Evolutionary conservation across 2,329 filamentous ascomycete species (phyloP), one percentile per base, ranked within the genome.

Genomic region (Monascus ruber): DNA sequence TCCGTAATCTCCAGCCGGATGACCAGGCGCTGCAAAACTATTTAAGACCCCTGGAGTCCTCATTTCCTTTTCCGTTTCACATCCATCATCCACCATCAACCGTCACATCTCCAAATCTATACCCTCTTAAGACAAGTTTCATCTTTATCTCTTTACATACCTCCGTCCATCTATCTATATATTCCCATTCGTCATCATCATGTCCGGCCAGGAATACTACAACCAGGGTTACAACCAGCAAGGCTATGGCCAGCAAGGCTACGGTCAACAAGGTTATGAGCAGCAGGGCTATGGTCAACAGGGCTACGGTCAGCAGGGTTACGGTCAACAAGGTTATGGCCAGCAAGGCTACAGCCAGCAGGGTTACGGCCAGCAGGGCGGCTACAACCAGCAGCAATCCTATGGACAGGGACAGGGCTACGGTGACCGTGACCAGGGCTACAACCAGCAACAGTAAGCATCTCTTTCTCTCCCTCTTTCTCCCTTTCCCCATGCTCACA

Each of bases 361-460:
- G 35, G 44, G 47, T 39, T 50, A 52, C 41, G 38, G 39, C 25
- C 48, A 47, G 28, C 43, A 50, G 31, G 47, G 44, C 11, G 45
- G 47, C 37, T 36, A 36, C 9, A 42, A 47, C 31, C 44, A 44
- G 28, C 37, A 60, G 29, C 48, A 54, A 24, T 42, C 45, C 33
- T 44, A 56, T 36, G 46, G 48, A 28, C 49, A 56, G 38, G 43
- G 53, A 36, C 49, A 56, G 34, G 41, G 45, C 32, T 47, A 53
- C 27, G 42, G 43, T 24, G 39, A 47, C 32, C 26, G 24, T 37
- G 40, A 48, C 26, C 42, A 45, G 33, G 37, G 40, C 42, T 46
- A 49, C 40, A 35, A 37, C 24, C 38, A 43, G 25, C 39, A 44
- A 31, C 33, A 36, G 8, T 35, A 40, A 10, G 41, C 24, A 40